A percentile compares a stretch with the other conserved stretches of the same genome.
Conservation (phyloP, 2,329 filamentous ascomycete genomes). For the Aureobasidium uvarum region DNA sequence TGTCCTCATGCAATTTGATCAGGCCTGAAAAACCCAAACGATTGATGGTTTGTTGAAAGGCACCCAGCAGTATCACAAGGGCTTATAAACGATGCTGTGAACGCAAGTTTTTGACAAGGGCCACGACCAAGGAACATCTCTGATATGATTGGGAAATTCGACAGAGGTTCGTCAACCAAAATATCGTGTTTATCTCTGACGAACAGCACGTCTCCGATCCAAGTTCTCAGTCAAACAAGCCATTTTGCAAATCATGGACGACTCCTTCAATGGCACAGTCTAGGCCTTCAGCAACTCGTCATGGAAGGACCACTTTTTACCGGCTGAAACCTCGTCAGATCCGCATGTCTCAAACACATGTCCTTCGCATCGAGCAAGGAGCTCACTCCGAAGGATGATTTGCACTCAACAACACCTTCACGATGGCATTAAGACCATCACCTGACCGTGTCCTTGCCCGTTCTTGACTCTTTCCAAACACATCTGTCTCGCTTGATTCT, state of each 20-base stretch:
- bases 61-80: neutral
- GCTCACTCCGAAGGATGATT: neutral
- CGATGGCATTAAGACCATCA: neutral
- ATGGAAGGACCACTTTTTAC: constrained; percentile 8
- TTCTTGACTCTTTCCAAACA: neutral
- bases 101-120: too few relatives aligned
- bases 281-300: neutral
- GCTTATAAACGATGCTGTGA: neutral
- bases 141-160: neutral
- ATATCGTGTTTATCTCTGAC: neutral
- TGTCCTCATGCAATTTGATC: neutral
- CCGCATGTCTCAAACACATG: neutral
- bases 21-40: neutral
- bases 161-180: neutral
- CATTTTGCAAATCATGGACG: constrained; percentile 5
- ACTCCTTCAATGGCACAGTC: neutral
- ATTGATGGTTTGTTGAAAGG: neutral
- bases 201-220: neutral
- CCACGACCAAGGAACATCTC: neutral
- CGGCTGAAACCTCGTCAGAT: constrained; percentile 3
- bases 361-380: constrained; percentile 1
- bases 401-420: neutral
- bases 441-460: neutral
- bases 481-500: constrained; percentile 2
- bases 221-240: neutral